phyloP scores from a whole-genome alignment of 495 filamentous ascomycete species.

The Copromyces sp. region DNA sequence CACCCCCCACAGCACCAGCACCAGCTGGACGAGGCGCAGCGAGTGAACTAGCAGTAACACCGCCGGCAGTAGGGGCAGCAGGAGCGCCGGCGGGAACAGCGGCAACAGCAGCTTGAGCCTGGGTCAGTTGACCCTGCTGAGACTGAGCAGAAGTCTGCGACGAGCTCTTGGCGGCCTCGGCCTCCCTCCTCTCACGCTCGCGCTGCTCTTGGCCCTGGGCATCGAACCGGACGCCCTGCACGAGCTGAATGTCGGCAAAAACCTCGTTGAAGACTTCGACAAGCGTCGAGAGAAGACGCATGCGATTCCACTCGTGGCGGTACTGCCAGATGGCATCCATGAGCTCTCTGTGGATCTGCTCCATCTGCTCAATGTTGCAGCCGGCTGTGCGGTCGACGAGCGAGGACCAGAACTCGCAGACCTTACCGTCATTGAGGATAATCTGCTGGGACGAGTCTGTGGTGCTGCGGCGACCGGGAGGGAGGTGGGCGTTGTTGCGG shows the following conservation, averaged over 20 bases:
- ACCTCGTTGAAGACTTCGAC: conserved; percentile 64
- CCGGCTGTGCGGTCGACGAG: conserved; percentile 61
- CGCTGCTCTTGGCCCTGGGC: conserved; percentile 13
- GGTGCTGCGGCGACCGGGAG: conserved; percentile 4
- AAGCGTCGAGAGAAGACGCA: conserved; percentile 51
- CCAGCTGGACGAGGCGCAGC: no score
- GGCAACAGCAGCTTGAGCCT: not conserved
- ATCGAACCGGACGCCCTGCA: conserved; percentile 40
- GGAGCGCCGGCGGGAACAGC: not conserved
- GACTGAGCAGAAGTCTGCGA: not conserved
- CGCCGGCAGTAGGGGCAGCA: not conserved
- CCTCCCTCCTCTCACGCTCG: conserved; percentile 1
- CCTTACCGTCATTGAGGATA: conserved; percentile 46
- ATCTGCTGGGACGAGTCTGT: conserved; percentile 35
- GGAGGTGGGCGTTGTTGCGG: not conserved
- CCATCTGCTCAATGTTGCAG: conserved; percentile 83
- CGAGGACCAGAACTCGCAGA: conserved; percentile 45
- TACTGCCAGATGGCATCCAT: conserved; percentile 82
- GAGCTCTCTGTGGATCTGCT: conserved; percentile 81
- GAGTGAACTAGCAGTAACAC: no score
- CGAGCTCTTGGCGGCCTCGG: not conserved
- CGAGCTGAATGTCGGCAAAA: conserved; percentile 66
- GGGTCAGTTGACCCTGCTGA: not conserved
- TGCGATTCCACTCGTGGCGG: conserved; percentile 71
- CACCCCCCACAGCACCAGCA: not conserved